Evolutionary conservation across 179 eudicot species (phyloP).

Genomic region (Silene noctiflora): DNA sequence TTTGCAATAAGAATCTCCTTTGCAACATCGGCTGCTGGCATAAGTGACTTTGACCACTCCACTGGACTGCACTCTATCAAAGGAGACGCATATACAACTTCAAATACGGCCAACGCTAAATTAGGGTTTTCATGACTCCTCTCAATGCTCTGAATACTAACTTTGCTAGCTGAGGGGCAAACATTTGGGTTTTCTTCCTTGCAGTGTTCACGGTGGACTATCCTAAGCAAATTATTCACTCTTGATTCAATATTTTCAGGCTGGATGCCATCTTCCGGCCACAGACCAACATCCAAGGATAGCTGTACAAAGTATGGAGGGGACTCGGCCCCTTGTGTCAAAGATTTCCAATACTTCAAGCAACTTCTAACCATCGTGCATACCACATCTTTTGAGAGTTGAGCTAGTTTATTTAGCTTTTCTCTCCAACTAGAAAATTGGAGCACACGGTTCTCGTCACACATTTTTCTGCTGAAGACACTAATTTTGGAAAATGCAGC

Average conservation of each 20-base stretch:
- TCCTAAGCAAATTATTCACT: conserved; percentile 61
- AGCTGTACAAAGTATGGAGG: conserved; percentile 94
- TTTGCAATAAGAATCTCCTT: conserved; percentile 77
- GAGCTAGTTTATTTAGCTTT: conserved; percentile 41
- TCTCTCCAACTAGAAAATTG: conserved; percentile 50
- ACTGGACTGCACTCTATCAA: conserved; percentile 47
- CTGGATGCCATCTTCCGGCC: conserved; percentile 99
- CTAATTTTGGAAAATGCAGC: conserved; percentile 46
- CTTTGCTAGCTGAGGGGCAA: conserved; percentile 71
- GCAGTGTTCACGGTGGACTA: conserved; percentile 70
- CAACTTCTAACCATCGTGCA: conserved; percentile 50
- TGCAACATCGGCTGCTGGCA: conserved; percentile 97
- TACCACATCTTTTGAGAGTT: conserved; percentile 39
- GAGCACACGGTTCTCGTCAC: conserved; percentile 30
- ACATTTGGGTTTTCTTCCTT: conserved; percentile 44
- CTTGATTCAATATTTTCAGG: conserved; percentile 93
- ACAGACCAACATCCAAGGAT: conserved; percentile 76
- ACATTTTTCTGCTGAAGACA: conserved; percentile 35
- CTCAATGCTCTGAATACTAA: conserved; percentile 93
- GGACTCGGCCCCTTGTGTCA: conserved; percentile 88
- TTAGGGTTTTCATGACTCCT: conserved; percentile 64
- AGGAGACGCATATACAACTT: conserved; percentile 84
- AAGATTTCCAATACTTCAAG: conserved; percentile 74
- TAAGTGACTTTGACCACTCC: conserved; percentile 71
- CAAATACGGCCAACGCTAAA: conserved; percentile 88